Evolutionary conservation across 345 rosid genomes (phyloP).

Genomic region (Citrus sp.): DNA sequence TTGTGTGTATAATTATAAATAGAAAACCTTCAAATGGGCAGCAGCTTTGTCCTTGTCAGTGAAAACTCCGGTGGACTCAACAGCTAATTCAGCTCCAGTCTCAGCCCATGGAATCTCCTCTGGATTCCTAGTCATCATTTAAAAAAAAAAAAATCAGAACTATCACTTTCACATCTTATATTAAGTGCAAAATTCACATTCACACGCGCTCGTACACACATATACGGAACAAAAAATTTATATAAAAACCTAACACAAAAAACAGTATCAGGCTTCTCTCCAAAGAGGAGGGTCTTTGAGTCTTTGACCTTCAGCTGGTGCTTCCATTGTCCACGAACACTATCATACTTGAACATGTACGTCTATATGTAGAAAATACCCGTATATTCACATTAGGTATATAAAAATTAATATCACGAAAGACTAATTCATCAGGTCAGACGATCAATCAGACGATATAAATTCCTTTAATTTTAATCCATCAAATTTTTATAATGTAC

Average conservation of each 20-base stretch:
- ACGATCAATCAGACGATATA: too few species aligned
- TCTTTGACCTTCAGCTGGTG: constrained; percentile 66
- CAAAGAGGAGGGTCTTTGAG: constrained; percentile 71
- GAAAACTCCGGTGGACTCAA: constrained; percentile 82
- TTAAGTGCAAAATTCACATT: too few species aligned
- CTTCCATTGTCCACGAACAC: constrained; percentile 1
- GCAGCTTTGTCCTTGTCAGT: constrained; percentile 89
- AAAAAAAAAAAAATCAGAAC: neutral
- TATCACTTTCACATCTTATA: neutral
- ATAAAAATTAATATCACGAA: too few species aligned
- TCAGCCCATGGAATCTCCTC: constrained; percentile 90
- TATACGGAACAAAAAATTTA: neutral
- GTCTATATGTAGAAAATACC: neutral
- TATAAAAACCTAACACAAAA: constrained; percentile 47
- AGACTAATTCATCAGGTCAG: too few species aligned
- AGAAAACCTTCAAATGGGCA: constrained; percentile 71
- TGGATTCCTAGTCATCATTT: constrained; percentile 52
- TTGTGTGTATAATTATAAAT: neutral
- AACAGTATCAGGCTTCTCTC: constrained; percentile 61
- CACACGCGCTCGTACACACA: too few species aligned
- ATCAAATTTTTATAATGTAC: neutral
- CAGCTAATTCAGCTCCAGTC: constrained; percentile 72
- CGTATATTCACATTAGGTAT: neutral
- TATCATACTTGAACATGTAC: constrained; percentile 2
- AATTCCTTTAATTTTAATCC: too few species aligned